Evolutionary conservation across 306 rosid species (phyloP), one percentile per base, ranked within the genome.

Genomic region (Argentina anserina): DNA sequence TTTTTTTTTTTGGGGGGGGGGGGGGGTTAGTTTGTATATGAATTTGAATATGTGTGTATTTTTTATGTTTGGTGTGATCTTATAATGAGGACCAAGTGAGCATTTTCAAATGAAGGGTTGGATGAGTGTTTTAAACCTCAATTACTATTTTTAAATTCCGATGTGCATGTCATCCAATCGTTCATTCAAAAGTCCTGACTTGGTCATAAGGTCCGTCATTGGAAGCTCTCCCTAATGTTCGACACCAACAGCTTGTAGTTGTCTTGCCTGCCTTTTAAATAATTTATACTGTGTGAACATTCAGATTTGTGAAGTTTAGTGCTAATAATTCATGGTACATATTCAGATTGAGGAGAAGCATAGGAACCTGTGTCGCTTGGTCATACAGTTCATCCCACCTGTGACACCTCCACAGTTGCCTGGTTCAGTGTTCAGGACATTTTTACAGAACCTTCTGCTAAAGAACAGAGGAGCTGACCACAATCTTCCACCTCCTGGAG

Each of bases 341-440:
- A 56, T 80, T 76, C 82, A 94, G 99, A 87, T 91, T 74, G 99
- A 94, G 84, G 97, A 91, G 91, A 94, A 91, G 88, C 99, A 89
- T 71, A 92, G 96, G 87, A 95, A 86, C 75, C 99, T 94, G 17
- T 94, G 99, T 71, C 85, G 80, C 80, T 76, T 94, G 68, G 99
- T 94, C 79, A 94, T 94, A 80, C 99, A 86, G 75, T 94, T 91
- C 77, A 88, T 91, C 74, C 99, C 99, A 18, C 98, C 98, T 47
- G 78, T 85, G 3, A 66, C 80, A 25, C 90, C 97, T 78, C 90
- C 89, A 47, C 97, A 94, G 77, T 83, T 94, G 58, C 99, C 97
- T 73, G 97, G 99, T 75, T 86, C 97, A 9, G 95, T 91, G 52
- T 91, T 94, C 74, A 86, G 95, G 84, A 83, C 91, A 65, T 89